phyloP scores from a whole-genome alignment of 371 early-diverging fungal genomes.

The Zancudomyces culisetae region DNA sequence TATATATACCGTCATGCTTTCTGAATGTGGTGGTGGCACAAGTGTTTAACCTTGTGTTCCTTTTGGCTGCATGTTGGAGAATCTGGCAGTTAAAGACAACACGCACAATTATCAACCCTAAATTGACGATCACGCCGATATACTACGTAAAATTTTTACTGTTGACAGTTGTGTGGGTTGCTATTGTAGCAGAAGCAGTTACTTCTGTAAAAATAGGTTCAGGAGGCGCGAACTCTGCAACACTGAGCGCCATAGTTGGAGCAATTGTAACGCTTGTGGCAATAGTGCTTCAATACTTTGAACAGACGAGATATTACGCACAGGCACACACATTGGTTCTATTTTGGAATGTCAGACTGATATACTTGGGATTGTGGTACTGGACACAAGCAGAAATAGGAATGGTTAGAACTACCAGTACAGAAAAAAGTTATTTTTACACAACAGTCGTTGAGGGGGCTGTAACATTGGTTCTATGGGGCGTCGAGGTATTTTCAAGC shows the following conservation, averaged over 20 bases:
- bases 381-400: slow-evolving; percentile 31
- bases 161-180: slow-evolving; percentile 7
- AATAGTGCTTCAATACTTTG: slow-evolving; percentile 35
- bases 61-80: slow-evolving; percentile 12
- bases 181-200: slow-evolving; percentile 6
- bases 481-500: slow-evolving; percentile 32
- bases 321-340: slow-evolving; percentile 46
- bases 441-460: not conserved
- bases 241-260: not conserved
- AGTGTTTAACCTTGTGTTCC: slow-evolving; percentile 9
- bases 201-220: slow-evolving; percentile 4
- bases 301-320: slow-evolving; percentile 40
- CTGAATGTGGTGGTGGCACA: slow-evolving; percentile 11
- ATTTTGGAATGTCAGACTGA: slow-evolving; percentile 43
- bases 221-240: not conserved
- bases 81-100: slow-evolving; percentile 3
- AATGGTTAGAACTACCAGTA: slow-evolving; percentile 3
- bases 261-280: slow-evolving; percentile 23
- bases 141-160: slow-evolving; percentile 10
- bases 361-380: slow-evolving; percentile 29
- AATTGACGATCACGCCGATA: slow-evolving; percentile 9
- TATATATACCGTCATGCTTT: slow-evolving; percentile 8
- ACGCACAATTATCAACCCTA: slow-evolving; percentile 4
- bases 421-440: not conserved
- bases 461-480: slow-evolving; percentile 29